Evolutionary conservation across 2,329 filamentous ascomycete genomes (phyloP).

Genomic region (Cercospora zeina): DNA sequence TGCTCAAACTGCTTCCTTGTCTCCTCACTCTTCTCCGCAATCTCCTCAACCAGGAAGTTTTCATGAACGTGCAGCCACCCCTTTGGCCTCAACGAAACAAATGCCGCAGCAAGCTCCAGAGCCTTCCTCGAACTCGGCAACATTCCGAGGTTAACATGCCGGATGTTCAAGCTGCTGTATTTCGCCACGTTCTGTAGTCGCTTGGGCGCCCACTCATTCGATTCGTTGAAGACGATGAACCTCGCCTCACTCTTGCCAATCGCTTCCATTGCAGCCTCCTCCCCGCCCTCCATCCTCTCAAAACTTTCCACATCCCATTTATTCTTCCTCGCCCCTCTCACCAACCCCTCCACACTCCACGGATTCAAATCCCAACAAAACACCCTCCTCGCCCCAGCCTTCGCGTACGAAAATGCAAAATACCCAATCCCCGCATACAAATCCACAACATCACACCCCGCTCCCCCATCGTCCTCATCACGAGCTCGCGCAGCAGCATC

Average conservation of each 20-base stretch:
- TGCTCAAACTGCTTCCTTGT: constrained; percentile 41
- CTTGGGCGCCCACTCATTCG: constrained; percentile 42
- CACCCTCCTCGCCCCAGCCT: constrained; percentile 66
- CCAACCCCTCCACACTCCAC: constrained; percentile 51
- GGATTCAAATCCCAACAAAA: constrained; percentile 85
- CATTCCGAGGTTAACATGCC: constrained; percentile 61
- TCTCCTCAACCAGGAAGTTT: constrained; percentile 54
- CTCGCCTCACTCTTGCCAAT: constrained; percentile 19
- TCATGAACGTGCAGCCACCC: constrained; percentile 64
- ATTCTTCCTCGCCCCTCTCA: constrained; percentile 46
- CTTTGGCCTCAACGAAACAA: constrained; percentile 49
- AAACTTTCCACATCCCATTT: constrained; percentile 38
- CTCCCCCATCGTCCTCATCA: constrained; percentile 9
- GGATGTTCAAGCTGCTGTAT: constrained; percentile 41
- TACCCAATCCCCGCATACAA: constrained; percentile 93
- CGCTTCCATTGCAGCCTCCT: constrained; percentile 18
- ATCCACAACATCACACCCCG: constrained; percentile 58
- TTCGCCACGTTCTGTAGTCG: constrained; percentile 27
- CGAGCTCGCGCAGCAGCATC: constrained; percentile 35
- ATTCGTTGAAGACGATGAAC: constrained; percentile 46
- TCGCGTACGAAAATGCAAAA: constrained; percentile 82
- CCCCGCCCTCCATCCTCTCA: constrained; percentile 4
- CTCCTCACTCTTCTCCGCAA: constrained; percentile 48
- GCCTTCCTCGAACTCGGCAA: constrained; percentile 54
- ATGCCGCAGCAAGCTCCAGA: constrained; percentile 53